Evolutionary conservation across 1,284 basidiomycete species (phyloP).

Genomic region (Coniferiporia sulphurascens): DNA sequence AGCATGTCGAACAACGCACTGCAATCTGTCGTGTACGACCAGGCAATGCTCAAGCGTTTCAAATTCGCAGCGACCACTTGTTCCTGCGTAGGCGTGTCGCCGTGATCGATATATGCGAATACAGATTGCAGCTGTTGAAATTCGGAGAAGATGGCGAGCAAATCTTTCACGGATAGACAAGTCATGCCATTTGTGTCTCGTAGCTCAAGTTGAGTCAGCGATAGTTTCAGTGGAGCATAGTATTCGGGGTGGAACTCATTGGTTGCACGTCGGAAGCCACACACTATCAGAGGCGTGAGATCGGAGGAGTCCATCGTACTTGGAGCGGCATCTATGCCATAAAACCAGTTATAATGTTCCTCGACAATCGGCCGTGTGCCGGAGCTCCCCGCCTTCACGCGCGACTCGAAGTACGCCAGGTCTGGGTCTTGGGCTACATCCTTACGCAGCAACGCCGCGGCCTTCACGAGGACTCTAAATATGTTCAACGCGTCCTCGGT

Average conservation of each 20-base stretch:
- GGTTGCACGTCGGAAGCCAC: conserved; percentile 8
- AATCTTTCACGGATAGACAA: conserved; percentile 11
- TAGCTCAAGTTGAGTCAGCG: conserved; percentile 11
- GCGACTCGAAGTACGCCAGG: conserved; percentile 14
- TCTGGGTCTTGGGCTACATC: neutral
- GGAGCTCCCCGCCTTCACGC: conserved; percentile 9
- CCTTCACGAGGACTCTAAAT: conserved; percentile 12
- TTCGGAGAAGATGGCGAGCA: conserved; percentile 12
- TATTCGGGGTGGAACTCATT: conserved; percentile 13
- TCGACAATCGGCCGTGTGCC: conserved; percentile 14
- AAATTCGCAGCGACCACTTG: conserved; percentile 2
- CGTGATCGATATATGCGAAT: conserved; percentile 10
- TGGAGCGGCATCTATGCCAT: conserved; percentile 4
- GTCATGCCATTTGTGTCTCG: conserved; percentile 13
- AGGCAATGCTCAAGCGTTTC: conserved; percentile 2
- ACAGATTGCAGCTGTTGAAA: conserved; percentile 7
- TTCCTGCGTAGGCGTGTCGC: conserved; percentile 1
- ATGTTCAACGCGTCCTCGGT: conserved; percentile 11
- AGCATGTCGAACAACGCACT: conserved; percentile 10
- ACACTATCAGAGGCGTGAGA: conserved; percentile 4
- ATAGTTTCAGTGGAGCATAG: conserved; percentile 6
- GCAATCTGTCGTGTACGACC: conserved; percentile 5
- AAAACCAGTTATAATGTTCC: conserved; percentile 15
- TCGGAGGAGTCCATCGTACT: conserved; percentile 1
- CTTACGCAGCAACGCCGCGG: conserved; percentile 10